Evolutionary conservation across 2,329 filamentous ascomycete species (phyloP), one percentile per base, ranked within the genome.

Genomic region (Diaporthe sp.): DNA sequence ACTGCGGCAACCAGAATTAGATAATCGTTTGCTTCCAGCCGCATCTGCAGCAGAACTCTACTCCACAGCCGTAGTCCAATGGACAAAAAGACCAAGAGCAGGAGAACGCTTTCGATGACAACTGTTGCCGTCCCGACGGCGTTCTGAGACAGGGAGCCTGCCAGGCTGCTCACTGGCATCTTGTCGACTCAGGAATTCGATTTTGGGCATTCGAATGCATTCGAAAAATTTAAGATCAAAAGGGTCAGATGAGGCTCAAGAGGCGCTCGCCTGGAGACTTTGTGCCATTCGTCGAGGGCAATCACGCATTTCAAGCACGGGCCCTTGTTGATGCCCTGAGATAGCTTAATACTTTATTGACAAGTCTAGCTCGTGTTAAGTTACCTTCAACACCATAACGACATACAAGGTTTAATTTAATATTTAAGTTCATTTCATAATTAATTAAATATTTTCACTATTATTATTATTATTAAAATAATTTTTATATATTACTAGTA

Each of bases 81-180:
- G 12, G 62, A 67, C 17, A 67, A 4, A 25, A 37, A 31, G 44
- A 34, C 28, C 12, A 67, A n/a, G 15, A 46, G 8, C 12, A 67
- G 44, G 42, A 67, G 62, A 51, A 67, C 10, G 44, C 62, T 67
- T 34, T 67, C 62, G 31, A 67, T 67, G 44, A 49, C 62, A 67
- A 67, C 44, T 9, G 62, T 67, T 37, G 62, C 62, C 62, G 37
- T 51, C 6, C 62, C 62, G 44, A 67, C 28, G 19, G 62, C 37
- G 44, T 67, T 67, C 44, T 51, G 62, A 12, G 44, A 15, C 28
- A 67, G 62, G 28, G 44, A 51, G 28, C 62, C 31, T 22, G 62
- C 62, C 28, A 67, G 44, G 51, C 62, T 67, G 62, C 28, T 51
- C 10, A 19, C 62, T 51, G 62, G 15, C 62, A 67, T 67, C 19